Evolutionary conservation across 495 filamentous ascomycete genomes (phyloP), one percentile per base, ranked within the genome.

Genomic region (Penicillium paxilli): DNA sequence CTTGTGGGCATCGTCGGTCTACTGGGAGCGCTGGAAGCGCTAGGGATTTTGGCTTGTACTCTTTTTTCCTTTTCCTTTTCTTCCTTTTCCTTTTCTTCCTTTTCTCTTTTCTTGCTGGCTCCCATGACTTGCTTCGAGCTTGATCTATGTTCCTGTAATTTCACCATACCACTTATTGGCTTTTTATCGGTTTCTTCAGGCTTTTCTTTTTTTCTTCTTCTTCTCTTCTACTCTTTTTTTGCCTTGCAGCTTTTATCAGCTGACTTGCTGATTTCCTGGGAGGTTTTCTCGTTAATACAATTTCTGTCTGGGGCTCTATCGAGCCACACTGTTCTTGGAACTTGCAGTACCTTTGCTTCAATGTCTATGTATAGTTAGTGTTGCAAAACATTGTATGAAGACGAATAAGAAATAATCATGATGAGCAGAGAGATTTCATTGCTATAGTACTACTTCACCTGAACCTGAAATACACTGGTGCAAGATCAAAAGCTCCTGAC

Each of bases 141-240:
- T 45, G 60, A 26, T 49, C 44, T 24, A 55, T 55, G 28, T 59
- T 51, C 28, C 42, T 59, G 62, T 62, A 55, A 55, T 61, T 50
- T 58, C 44, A 35, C 23, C 58, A 58, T 65, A 64, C 54, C 51
- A 59, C 32, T 37, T n/a, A n/a, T n/a, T n/a, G n/a, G n/a, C n/a
- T n/a, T 26, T 25, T 49, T 47, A 38, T 19, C 17, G 35, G 35
- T 16, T 16, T 19, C 9, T 42, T 42, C 40, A 42, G 8, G n/a
- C 35, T 40, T n/a, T 40, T 19, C 12, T 11, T 20, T 40, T 40
- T 40, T 20, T 12, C 35, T 38, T 38, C n/a, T 38, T 38, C n/a
- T n/a, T n/a, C n/a, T n/a, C n/a, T n/a, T n/a, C n/a, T n/a, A n/a
- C n/a, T n/a, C n/a, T n/a, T n/a, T n/a, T n/a, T n/a, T n/a, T n/a